Conservation (phyloP, 2,329 filamentous ascomycete species). For the Colletotrichum chlorophyti region DNA sequence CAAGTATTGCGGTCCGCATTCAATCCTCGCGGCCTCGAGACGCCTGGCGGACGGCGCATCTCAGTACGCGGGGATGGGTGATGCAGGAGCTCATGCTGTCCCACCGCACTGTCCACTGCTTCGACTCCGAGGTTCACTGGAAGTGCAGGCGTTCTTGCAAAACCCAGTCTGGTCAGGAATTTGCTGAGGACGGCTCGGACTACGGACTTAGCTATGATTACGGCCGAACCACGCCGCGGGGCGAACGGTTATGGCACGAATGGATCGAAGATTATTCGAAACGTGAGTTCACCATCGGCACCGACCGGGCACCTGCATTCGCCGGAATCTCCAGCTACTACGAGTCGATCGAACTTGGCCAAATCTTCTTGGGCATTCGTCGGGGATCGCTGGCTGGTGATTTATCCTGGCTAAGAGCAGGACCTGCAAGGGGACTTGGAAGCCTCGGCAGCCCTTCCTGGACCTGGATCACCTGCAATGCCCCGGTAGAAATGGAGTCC, state of each 20-base stretch:
- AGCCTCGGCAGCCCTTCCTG: neutral
- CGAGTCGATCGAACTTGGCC: no score
- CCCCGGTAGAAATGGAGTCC: neutral
- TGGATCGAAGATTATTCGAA: constrained; percentile 2
- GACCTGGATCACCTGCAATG: constrained; percentile 11
- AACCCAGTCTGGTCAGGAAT: neutral
- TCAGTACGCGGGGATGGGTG: neutral
- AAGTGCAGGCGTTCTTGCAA: neutral
- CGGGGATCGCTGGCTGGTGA: neutral
- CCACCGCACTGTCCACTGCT: neutral
- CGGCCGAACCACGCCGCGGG: neutral
- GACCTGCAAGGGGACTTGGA: neutral
- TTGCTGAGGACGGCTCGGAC: neutral
- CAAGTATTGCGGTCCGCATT: neutral
- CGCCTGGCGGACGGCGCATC: neutral
- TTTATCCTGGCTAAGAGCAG: neutral
- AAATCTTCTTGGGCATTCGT: neutral
- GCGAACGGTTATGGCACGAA: neutral
- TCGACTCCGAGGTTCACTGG: constrained; percentile 5
- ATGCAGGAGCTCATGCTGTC: constrained; percentile 5
- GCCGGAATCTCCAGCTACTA: neutral
- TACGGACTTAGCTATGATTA: neutral
- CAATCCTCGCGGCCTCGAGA: neutral
- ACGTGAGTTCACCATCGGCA: neutral
- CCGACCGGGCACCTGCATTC: constrained; percentile 2